Conservation (phyloP, 1,139 yeast genomes). For the Pichia sp. region DNA sequence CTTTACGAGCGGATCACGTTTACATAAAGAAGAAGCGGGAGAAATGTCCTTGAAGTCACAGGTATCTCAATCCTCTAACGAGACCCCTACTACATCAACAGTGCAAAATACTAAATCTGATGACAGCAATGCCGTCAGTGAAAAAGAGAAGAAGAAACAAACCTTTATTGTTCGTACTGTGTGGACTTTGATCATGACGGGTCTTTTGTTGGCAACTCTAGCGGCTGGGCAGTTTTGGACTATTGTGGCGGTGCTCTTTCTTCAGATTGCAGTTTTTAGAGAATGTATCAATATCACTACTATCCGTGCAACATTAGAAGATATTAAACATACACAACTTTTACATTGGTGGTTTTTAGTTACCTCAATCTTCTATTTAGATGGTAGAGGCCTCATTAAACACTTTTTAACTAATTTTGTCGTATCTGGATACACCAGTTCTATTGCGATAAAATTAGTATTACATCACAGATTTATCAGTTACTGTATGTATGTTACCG, state of each 20-base stretch:
- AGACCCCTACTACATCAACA: too few relatives aligned
- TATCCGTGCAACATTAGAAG: slow-evolving; percentile 74
- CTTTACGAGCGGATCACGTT: too few relatives aligned
- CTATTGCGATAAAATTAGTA: slow-evolving; percentile 29
- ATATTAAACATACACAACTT: slow-evolving; percentile 71
- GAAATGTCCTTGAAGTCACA: too few relatives aligned
- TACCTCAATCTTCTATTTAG: slow-evolving; percentile 79
- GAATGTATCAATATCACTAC: slow-evolving; percentile 86
- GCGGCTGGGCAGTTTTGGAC: slow-evolving; percentile 88
- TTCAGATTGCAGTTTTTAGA: slow-evolving; percentile 79
- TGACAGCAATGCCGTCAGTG: slow-evolving; percentile 15
- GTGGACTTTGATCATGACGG: slow-evolving; percentile 92
- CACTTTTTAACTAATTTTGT: slow-evolving; percentile 40
- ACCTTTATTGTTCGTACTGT: slow-evolving; percentile 84
- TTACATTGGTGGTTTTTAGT: slow-evolving; percentile 83
- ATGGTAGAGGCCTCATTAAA: slow-evolving; percentile 74
- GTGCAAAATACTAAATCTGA: too few relatives aligned
- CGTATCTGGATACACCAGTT: slow-evolving; percentile 35
- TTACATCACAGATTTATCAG: slow-evolving; percentile 77
- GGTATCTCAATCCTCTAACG: too few relatives aligned
- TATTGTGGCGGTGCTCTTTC: slow-evolving; percentile 57
- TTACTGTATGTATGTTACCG: slow-evolving; percentile 77
- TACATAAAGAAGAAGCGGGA: too few relatives aligned
- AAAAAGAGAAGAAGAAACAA: slow-evolving; percentile 62
- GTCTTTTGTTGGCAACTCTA: slow-evolving; percentile 58